Conservation (phyloP, 345 rosid species). For the Citrus maxima region DNA sequence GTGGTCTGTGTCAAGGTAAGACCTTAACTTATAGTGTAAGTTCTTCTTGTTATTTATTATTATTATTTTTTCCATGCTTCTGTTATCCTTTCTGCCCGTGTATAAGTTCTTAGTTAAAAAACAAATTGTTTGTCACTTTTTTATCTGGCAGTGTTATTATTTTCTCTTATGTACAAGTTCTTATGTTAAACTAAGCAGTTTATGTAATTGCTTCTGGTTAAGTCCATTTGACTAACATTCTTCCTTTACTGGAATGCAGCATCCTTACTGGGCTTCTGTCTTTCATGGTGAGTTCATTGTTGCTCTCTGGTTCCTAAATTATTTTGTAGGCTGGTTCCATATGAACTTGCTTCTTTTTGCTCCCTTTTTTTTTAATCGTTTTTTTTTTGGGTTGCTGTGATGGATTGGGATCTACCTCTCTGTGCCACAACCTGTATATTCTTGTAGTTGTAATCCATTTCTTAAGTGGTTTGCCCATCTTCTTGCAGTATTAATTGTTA, state of each 20-base stretch:
- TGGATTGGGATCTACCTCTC: not conserved
- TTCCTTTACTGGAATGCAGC: conserved; percentile 51
- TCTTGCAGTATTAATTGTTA: not conserved
- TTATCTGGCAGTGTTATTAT: not conserved
- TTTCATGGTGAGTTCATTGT: conserved; percentile 73
- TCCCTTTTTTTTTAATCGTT: not conserved
- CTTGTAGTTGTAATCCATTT: not conserved
- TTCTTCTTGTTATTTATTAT: not conserved
- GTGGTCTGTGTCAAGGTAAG: conserved; percentile 99
- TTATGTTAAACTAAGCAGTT: not conserved
- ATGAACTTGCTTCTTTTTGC: conserved; percentile 1
- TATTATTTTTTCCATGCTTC: not conserved
- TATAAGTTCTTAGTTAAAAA: not conserved
- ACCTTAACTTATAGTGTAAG: conserved; percentile 5
- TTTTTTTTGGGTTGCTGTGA: not conserved
- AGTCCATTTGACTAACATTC: conserved; percentile 8
- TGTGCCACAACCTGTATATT: not conserved
- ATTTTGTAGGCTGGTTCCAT: not conserved
- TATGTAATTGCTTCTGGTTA: not conserved
- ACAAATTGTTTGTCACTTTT: not conserved
- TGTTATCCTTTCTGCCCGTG: not conserved
- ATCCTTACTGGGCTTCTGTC: conserved; percentile 98
- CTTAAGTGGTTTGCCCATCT: not conserved
- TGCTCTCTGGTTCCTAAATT: not conserved
- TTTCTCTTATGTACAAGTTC: not conserved